phyloP scores from a whole-genome alignment of 345 rosid genomes.

The Leavenworthia alabamica region DNA sequence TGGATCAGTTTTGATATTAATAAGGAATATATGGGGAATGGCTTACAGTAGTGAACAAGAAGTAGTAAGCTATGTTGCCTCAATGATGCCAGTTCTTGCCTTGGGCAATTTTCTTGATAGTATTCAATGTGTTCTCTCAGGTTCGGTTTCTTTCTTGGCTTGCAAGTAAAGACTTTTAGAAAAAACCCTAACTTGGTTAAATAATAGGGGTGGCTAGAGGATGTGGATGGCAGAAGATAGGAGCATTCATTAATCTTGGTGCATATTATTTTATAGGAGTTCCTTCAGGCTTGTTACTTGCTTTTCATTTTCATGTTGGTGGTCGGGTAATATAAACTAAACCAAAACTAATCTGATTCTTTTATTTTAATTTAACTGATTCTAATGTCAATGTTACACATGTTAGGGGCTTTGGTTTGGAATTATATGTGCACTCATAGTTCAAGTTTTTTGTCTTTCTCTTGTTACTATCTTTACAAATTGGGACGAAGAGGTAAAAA shows the following conservation, averaged over 20 bases:
- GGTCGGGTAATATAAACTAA: conserved; percentile 29
- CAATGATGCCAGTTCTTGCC: conserved; percentile 29
- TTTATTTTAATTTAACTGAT: neutral
- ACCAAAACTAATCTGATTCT: neutral
- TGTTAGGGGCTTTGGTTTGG: conserved; percentile 33
- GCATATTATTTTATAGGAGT: conserved; percentile 44
- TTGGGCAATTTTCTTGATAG: conserved; percentile 21
- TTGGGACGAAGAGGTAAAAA: conserved; percentile 30
- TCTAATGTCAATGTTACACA: neutral
- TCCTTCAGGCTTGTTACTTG: conserved; percentile 35
- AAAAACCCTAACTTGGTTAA: neutral
- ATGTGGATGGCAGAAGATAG: conserved; percentile 50
- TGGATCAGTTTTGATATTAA: conserved; percentile 10
- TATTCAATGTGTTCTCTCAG: conserved; percentile 32
- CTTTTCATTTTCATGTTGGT: conserved; percentile 34
- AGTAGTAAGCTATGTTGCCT: conserved; percentile 25
- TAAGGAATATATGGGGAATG: conserved; percentile 26
- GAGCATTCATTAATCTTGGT: conserved; percentile 42
- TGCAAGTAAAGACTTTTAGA: neutral
- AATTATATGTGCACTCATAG: conserved; percentile 44
- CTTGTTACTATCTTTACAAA: conserved; percentile 16
- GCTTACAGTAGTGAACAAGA: conserved; percentile 27
- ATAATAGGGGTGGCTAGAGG: conserved; percentile 45
- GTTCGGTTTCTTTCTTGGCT: conserved; percentile 14
- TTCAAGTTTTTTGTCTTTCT: conserved; percentile 29